Evolutionary conservation across 208 protist genomes (phyloP), one percentile per base, ranked within the genome.

Genomic region (Leptomonas seymouri): DNA sequence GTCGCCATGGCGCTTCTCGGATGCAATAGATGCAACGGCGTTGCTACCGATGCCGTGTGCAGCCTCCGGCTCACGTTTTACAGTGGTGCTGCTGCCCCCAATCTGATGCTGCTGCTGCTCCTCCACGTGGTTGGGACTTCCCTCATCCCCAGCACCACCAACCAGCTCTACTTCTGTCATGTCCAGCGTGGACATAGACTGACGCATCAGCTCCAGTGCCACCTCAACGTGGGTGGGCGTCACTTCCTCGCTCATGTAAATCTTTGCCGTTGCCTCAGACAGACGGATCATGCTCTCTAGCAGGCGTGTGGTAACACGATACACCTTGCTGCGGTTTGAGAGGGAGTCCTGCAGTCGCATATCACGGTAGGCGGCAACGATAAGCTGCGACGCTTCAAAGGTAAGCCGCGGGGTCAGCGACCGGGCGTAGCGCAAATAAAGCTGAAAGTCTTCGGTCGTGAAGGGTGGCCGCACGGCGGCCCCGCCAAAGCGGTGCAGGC

Each of bases 231-330:
- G 93, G 15, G 73, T 77, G 1, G 86, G 64, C 4, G 70, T 76
- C 67, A 99, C 95, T 55, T 97, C 76, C 21, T 98, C 81, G 44
- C 96, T 93, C 21, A 98, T 73, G 76, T 98, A 89, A 3, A 99
- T 50, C 71, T 98, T 98, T 16, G 99, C 99, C 14, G 96, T 85
- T 1, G 98, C 98, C 86, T 99, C 99, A 25, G 95, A 97, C 9
- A 99, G 89, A 36, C 99, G 94, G 45, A 99, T 98, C 55, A 99
- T 95, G 46, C 98, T 98, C 88, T 99, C 99, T n/a, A 99, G 87
- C 74, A 99, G 96, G 64, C 99, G 93, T 20, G 99, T 99, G 20
- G 99, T 99, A 28, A 99, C 99, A 60, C 98, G 88, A 74, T 98
- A 99, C 27, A 97, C 81, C 62, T 93, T 91, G 76, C 82, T 97